These are phyloP conservation scores for Petunia hybrid DNA, from an alignment of 305 asterid genomes.

Conservation along the genomic window DNA sequence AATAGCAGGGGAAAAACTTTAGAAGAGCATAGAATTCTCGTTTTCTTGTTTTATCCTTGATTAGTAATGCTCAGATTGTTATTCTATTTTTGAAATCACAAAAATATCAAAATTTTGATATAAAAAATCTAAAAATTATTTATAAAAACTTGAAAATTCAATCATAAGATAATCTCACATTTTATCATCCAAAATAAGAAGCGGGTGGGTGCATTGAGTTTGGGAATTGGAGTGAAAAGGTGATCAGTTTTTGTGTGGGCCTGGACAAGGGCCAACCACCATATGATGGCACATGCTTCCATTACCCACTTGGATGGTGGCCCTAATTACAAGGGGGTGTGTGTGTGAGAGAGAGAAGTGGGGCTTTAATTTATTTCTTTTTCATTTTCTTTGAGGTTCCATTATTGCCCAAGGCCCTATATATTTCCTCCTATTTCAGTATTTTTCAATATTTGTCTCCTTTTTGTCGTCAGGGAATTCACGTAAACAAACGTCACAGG, in stretches of 20 bases:
- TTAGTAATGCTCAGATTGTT: no score
- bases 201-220: constrained; percentile 36
- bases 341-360: no score
- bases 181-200: no score
- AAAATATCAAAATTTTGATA: no score
- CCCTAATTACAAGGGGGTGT: constrained; percentile 17
- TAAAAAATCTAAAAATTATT: no score
- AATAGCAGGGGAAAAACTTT: no score
- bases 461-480: constrained; percentile 37
- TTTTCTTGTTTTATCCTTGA: no score
- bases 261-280: constrained; percentile 80
- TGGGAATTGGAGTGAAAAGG: constrained; percentile 58
- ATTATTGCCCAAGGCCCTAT: constrained; percentile 42
- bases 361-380: neutral
- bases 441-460: constrained; percentile 30
- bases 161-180: no score
- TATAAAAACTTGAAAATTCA: no score
- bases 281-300: constrained; percentile 95
- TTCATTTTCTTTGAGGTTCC: constrained; percentile 39
- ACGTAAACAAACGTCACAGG: neutral
- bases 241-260: constrained; percentile 54
- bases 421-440: constrained; percentile 19
- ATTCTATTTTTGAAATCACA: no score
- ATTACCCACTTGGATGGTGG: constrained; percentile 66
- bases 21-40: no score